Conservation (phyloP, 1,284 basidiomycete species). For the Tylopilus sp. region DNA sequence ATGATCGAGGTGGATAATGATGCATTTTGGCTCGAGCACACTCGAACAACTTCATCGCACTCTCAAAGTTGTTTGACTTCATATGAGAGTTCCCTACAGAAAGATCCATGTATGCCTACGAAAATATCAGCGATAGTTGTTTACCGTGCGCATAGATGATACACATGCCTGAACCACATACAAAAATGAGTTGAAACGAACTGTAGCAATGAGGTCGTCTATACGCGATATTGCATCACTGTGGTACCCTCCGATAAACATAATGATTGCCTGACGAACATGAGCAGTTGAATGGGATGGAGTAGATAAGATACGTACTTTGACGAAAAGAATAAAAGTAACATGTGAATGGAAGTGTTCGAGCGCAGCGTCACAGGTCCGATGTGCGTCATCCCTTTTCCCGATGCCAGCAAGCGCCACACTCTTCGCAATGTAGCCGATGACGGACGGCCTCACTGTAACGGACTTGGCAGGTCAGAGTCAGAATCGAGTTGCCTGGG, state of each 20-base stretch:
- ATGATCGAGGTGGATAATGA: too few species aligned
- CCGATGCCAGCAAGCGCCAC: too few species aligned
- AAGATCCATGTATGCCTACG: slow-evolving; percentile 14
- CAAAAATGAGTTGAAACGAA: neutral
- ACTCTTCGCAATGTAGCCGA: too few species aligned
- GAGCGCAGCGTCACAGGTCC: too few species aligned
- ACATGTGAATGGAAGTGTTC: too few species aligned
- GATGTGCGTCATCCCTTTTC: too few species aligned
- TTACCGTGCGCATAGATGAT: rapidly evolving
- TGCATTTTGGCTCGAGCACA: too few species aligned
- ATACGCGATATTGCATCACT: slow-evolving; percentile 10
- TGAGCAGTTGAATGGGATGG: neutral
- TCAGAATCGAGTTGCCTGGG: too few species aligned
- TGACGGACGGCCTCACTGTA: too few species aligned
- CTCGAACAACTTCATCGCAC: too few species aligned
- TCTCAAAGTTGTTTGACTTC: too few species aligned
- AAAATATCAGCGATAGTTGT: neutral
- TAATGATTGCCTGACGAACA: slow-evolving; percentile 4
- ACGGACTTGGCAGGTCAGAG: neutral
- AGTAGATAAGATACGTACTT: neutral
- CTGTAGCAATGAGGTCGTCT: slow-evolving; percentile 5
- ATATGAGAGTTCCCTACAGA: neutral
- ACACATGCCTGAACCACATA: slow-evolving; percentile 2
- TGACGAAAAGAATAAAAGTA: neutral
- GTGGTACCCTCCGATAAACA: slow-evolving; percentile 11